These are phyloP conservation scores for Grammothele lineata DNA, from an alignment of 768 basidiomycete genomes.

Conservation along the genomic window DNA sequence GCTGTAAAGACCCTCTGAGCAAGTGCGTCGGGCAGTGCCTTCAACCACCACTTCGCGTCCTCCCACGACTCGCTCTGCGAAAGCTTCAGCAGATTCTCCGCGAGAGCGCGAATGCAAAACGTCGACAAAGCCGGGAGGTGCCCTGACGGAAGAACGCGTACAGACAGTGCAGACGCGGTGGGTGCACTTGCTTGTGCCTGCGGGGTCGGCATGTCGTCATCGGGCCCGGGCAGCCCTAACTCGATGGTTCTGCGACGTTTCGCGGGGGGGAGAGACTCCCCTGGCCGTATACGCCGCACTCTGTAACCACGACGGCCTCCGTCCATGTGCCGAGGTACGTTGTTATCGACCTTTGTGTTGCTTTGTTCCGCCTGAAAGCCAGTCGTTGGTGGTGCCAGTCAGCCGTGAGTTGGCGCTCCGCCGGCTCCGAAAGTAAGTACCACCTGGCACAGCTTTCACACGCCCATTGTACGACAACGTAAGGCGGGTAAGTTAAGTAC, in stretches of 20 bases:
- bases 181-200: slow-evolving; percentile 34
- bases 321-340: no score
- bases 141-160: slow-evolving; percentile 31
- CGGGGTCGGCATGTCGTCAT: slow-evolving; percentile 36
- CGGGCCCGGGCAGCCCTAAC: background rate
- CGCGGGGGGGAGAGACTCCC: no score
- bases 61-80: slow-evolving; percentile 38
- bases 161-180: slow-evolving; percentile 50
- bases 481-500: no score
- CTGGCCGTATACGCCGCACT: no score
- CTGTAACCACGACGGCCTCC: no score
- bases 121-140: slow-evolving; percentile 42
- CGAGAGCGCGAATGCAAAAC: slow-evolving; percentile 51
- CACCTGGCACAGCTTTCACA: no score
- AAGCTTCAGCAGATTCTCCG: slow-evolving; percentile 38
- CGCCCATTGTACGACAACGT: no score
- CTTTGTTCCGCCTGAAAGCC: no score
- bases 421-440: no score
- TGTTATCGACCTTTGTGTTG: no score
- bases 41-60: slow-evolving; percentile 35
- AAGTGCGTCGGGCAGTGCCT: slow-evolving; percentile 47
- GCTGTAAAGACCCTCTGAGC: slow-evolving; percentile 48
- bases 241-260: slow-evolving; percentile 25
- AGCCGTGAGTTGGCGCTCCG: no score
- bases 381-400: no score